Evolutionary conservation across 345 rosid species (phyloP), one percentile per base, ranked within the genome.

Genomic region (Rhodamnia argentea): DNA sequence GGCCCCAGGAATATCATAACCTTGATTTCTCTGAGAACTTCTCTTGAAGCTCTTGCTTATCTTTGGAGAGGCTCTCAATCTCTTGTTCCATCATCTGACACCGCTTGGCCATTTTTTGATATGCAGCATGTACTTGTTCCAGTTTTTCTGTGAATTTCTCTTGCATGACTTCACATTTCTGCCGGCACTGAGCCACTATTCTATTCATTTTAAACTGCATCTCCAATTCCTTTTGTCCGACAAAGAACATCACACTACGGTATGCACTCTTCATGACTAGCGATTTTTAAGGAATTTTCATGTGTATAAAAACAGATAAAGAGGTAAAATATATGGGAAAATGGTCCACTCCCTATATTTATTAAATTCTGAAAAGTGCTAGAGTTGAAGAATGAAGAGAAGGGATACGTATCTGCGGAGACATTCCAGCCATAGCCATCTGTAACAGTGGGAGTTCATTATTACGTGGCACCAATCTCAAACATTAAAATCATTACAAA

Each of bases 21-120:
- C 99, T 94, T 89, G 98, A 94, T 90, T 96, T 96, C 90, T 97
- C 99, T 57, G 99, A 91, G 88, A 93, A 94, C 86, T 97, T 95
- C 83, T 97, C 99, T 88, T 96, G 98, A 86, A 97, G 96, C 91
- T 97, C 99, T 90, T 94, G 98, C 89, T 93, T 97, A 91, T 97
- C 98, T 90, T 97, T 97, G 52, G 94, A 89, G 90, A 97, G 90
- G 87, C 90, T 94, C 90, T 95, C 96, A 50, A 92, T 93, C 93
- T 97, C 96, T 85, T 96, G 99, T 85, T 95, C 97, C 98, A 97
- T 90, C 94, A 96, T 91, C 92, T 96, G 99, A 88, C 96, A 97
- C 86, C 91, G 92, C 90, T 94, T 94, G 84, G 92, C 95, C 94
- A 95, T 90, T 89, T 96, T 97, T 89, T 97, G 98, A 90, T 96